These are phyloP conservation scores for Luvunga scandens DNA, from an alignment of 345 rosid species.

Conservation along the genomic window DNA sequence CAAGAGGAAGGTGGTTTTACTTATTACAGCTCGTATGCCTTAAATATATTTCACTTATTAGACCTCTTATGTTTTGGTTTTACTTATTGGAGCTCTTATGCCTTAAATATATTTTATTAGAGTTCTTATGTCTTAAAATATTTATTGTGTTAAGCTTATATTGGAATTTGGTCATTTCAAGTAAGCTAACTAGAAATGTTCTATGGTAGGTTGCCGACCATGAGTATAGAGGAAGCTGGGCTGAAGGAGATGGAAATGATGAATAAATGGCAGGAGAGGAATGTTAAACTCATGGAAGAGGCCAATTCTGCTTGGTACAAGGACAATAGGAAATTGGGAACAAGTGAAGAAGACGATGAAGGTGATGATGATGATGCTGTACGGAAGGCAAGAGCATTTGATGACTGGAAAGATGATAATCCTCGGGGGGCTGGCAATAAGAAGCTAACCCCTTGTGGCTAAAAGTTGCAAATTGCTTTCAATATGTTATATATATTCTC, in stretches of 20 bases:
- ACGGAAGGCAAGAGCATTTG: constrained; percentile 79
- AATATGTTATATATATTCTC: constrained; percentile 1
- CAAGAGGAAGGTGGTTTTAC: too few relatives aligned
- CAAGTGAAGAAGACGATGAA: constrained; percentile 49
- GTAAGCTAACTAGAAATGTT: constrained; percentile 8
- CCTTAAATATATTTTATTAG: too few relatives aligned
- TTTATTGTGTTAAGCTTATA: not conserved
- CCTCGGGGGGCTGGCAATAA: constrained; percentile 98
- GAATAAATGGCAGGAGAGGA: constrained; percentile 92
- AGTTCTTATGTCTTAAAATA: not conserved
- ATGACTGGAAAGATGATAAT: constrained; percentile 97
- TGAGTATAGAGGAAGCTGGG: constrained; percentile 99
- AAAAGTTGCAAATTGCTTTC: constrained; percentile 20
- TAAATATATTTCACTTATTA: too few relatives aligned
- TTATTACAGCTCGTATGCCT: too few relatives aligned
- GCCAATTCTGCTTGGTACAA: constrained; percentile 85
- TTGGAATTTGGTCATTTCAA: not conserved
- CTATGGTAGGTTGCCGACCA: constrained; percentile 78
- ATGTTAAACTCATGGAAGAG: constrained; percentile 76
- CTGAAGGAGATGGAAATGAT: constrained; percentile 87
- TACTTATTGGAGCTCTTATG: too few relatives aligned
- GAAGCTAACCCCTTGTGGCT: constrained; percentile 97
- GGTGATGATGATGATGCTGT: constrained; percentile 78
- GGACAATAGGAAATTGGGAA: constrained; percentile 46
- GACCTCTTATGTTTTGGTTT: too few relatives aligned